A percentile compares a stretch with the other conserved stretches of the same genome.
These are phyloP conservation scores for Aspergillus sp. DNA, from an alignment of 2,329 filamentous ascomycete genomes.

Conservation along the genomic window DNA sequence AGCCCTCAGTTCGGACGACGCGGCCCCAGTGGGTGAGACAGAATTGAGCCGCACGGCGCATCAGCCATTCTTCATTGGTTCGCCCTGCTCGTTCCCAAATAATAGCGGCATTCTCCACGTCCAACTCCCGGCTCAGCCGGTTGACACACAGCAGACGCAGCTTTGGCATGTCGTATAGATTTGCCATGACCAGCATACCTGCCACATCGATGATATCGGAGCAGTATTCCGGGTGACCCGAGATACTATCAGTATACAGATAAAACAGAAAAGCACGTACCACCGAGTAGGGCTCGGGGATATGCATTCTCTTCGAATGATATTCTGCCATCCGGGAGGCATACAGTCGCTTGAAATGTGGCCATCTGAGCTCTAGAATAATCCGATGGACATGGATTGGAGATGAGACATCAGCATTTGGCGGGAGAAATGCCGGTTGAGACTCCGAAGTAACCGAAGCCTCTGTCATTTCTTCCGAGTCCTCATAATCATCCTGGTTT, in stretches of 20 bases:
- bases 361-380: conserved; percentile 92
- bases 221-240: conserved; percentile 54
- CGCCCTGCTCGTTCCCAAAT: conserved; percentile 93
- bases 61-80: conserved; percentile 89
- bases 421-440: conserved; percentile 29
- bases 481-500: conserved; percentile 60
- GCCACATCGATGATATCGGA: conserved; percentile 75
- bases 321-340: conserved; percentile 95
- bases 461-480: conserved; percentile 52
- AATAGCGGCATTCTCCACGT: conserved; percentile 89
- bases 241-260: conserved; percentile 90
- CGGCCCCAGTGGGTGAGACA: conserved; percentile 94
- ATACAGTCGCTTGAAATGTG: conserved; percentile 90
- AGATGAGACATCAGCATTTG: conserved; percentile 55
- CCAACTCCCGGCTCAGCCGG: conserved; percentile 80
- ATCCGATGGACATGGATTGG: conserved; percentile 94
- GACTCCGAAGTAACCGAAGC: conserved; percentile 20
- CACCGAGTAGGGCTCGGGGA: conserved; percentile 90
- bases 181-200: conserved; percentile 92
- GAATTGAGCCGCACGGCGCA: conserved; percentile 79
- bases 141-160: conserved; percentile 88
- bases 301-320: conserved; percentile 95
- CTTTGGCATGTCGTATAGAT: conserved; percentile 95
- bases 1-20: conserved; percentile 83
- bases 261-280: conserved; percentile 95